phyloP scores from a whole-genome alignment of 1,284 basidiomycete species.

The Apiotrichum montevideense region DNA sequence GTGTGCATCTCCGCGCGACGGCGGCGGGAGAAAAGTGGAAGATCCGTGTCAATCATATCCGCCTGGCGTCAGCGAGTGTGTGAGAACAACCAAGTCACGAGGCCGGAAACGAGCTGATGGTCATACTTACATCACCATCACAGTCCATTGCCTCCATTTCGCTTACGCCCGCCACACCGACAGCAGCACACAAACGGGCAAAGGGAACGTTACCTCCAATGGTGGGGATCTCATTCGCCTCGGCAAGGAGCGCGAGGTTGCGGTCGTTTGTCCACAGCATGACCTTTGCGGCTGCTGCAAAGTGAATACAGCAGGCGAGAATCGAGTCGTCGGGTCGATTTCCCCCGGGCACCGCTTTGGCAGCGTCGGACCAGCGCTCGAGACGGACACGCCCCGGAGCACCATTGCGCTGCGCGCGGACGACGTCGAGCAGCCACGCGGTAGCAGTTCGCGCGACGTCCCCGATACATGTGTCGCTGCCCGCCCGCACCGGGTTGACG shows the following conservation, averaged over 20 bases:
- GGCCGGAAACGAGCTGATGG: neutral
- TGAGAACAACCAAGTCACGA: neutral
- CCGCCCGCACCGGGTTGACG: neutral
- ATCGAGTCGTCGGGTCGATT: slow-evolving; percentile 7
- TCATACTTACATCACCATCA: neutral
- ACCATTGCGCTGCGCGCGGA: neutral
- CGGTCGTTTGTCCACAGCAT: slow-evolving; percentile 9
- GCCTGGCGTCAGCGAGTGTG: neutral
- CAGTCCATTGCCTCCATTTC: slow-evolving; percentile 2
- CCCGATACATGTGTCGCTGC: neutral
- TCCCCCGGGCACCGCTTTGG: neutral
- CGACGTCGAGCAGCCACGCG: neutral
- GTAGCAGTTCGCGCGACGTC: slow-evolving; percentile 4
- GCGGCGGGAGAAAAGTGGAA: neutral
- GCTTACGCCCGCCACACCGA: neutral
- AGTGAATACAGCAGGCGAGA: slow-evolving; percentile 10
- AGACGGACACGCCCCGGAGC: neutral
- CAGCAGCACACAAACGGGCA: neutral
- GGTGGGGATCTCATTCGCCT: slow-evolving; percentile 3
- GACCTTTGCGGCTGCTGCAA: neutral
- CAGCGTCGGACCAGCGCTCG: slow-evolving; percentile 3
- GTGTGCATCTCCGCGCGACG: neutral
- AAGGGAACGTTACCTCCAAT: neutral
- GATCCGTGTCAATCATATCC: neutral
- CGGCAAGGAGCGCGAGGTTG: slow-evolving; percentile 4